Evolutionary conservation across 345 rosid genomes (phyloP).

Genomic region (Sonneratia alba): DNA sequence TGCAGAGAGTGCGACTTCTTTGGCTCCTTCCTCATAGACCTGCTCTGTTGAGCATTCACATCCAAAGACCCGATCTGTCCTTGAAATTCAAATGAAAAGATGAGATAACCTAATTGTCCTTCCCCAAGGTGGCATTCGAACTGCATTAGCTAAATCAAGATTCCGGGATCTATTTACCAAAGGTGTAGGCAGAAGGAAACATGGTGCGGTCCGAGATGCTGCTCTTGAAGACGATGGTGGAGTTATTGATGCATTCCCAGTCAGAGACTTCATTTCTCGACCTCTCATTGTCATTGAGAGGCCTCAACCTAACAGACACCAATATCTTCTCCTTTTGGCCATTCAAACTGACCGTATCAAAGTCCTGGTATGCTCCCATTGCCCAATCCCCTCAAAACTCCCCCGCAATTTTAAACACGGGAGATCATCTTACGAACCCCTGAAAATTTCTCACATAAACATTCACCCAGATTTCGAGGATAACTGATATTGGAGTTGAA

Average conservation of each 20-base stretch:
- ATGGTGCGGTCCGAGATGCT: conserved; percentile 27
- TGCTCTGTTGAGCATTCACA: conserved; percentile 23
- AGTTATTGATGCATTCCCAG: conserved; percentile 17
- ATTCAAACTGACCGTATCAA: not conserved
- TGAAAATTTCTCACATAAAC: not conserved
- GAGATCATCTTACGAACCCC: not conserved
- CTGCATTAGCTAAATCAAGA: not conserved
- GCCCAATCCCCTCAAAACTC: conserved; percentile 1
- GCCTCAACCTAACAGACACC: conserved; percentile 17
- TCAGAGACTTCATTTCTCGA: conserved; percentile 13
- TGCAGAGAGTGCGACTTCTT: conserved; percentile 25
- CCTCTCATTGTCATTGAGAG: conserved; percentile 12
- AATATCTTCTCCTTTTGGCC: conserved; percentile 17
- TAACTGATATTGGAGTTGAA: not conserved
- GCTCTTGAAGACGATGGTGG: conserved; percentile 26
- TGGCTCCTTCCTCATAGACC: conserved; percentile 36
- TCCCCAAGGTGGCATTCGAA: not conserved
- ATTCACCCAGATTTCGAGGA: not conserved
- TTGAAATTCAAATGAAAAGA: not conserved
- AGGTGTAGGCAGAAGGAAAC: conserved; percentile 26
- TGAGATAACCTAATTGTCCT: not conserved
- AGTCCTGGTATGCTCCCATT: conserved; percentile 4
- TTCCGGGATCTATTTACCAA: conserved; percentile 16
- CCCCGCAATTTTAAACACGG: not conserved
- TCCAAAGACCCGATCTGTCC: conserved; percentile 37